These are phyloP conservation scores for Colletotrichum euphorbiae DNA, from an alignment of 2,329 filamentous ascomycete genomes.

Conservation along the genomic window DNA sequence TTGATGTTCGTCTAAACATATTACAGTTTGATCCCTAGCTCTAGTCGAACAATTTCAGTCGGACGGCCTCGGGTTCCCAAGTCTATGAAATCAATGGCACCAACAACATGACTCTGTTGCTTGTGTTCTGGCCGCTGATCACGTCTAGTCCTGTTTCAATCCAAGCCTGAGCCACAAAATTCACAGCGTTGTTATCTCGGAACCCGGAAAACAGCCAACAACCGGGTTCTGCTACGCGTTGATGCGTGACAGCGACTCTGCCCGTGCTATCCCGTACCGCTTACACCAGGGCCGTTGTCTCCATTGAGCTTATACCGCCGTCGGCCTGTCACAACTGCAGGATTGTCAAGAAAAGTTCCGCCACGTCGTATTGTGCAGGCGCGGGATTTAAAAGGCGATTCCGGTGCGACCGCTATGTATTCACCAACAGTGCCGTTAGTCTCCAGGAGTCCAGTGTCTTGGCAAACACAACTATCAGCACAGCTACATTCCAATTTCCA, in stretches of 20 bases:
- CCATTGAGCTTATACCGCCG: neutral
- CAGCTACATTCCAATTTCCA: neutral
- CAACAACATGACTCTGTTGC: neutral
- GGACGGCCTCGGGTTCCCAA: neutral
- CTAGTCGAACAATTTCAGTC: neutral
- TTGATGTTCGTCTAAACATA: too few species aligned
- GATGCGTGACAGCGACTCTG: neutral
- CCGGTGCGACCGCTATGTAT: neutral
- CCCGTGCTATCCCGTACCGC: neutral
- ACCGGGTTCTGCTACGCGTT: neutral
- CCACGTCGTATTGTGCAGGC: neutral
- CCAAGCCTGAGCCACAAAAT: neutral
- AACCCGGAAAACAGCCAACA: constrained; percentile 24
- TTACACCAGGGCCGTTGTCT: neutral
- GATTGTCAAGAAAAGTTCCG: constrained; percentile 8
- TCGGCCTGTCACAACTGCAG: constrained; percentile 1
- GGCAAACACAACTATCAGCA: neutral
- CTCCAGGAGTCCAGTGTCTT: neutral
- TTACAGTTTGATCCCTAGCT: neutral
- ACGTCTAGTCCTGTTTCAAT: neutral
- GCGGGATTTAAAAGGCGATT: neutral
- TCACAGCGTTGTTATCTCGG: neutral
- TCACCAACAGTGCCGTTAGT: neutral
- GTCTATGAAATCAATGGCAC: neutral
- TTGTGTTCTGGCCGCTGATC: neutral